These are phyloP conservation scores for Pseudopyrenochaeta lycopersici DNA, from an alignment of 2,329 filamentous ascomycete genomes.

Conservation along the genomic window DNA sequence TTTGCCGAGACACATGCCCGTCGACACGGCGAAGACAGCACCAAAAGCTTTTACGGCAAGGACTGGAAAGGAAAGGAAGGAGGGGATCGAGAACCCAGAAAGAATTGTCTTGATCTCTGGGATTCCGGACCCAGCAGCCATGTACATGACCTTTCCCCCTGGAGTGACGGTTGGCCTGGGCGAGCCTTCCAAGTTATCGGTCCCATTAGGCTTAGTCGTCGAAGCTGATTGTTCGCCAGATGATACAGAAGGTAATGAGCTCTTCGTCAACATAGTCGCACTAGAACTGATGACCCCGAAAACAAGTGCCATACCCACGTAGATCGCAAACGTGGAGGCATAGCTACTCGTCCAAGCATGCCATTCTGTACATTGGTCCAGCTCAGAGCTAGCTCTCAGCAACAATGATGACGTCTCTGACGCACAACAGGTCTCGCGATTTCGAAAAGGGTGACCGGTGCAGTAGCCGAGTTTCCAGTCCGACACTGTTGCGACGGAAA, in stretches of 20 bases:
- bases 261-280: conserved; percentile 61
- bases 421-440: conserved; percentile 61
- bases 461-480: conserved; percentile 69
- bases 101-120: conserved; percentile 70
- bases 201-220: background rate
- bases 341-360: conserved; percentile 56
- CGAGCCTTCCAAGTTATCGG: conserved; percentile 8
- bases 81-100: conserved; percentile 68
- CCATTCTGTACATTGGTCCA: conserved; percentile 52
- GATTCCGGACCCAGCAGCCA: conserved; percentile 67
- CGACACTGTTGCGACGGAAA: conserved; percentile 63
- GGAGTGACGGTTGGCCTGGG: conserved; percentile 15
- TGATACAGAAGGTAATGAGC: conserved; percentile 57
- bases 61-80: conserved; percentile 65
- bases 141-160: conserved; percentile 64
- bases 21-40: conserved; percentile 66
- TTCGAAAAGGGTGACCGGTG: conserved; percentile 54
- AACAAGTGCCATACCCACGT: conserved; percentile 58
- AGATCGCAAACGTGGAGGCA: conserved; percentile 56
- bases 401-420: conserved; percentile 19
- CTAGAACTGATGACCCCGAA: conserved; percentile 61
- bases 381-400: conserved; percentile 26
- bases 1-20: conserved; percentile 69
- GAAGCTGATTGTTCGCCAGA: conserved; percentile 31
- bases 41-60: conserved; percentile 67